These are phyloP conservation scores for Mikania micrantha DNA, from an alignment of 129 eudicot species.

Conservation along the genomic window DNA sequence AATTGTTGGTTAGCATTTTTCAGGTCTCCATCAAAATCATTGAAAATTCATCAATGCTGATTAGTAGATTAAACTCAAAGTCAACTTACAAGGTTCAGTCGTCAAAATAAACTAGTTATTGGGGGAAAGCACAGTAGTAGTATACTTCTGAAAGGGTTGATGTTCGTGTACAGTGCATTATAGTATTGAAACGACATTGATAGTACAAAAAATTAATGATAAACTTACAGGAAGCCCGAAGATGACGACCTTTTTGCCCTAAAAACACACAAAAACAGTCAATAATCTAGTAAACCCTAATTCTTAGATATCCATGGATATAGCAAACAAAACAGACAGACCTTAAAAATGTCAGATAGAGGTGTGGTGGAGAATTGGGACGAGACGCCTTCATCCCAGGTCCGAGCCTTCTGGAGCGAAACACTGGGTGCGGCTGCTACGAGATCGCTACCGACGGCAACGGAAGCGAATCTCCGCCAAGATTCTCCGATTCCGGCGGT, in stretches of 20 bases:
- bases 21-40: background rate
- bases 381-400: slow-evolving; percentile 93
- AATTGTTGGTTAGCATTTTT: background rate
- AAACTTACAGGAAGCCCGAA: slow-evolving; percentile 96
- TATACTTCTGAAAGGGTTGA: no score
- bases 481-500: slow-evolving; percentile 24
- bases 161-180: no score
- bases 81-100: background rate
- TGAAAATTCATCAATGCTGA: no score
- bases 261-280: slow-evolving; percentile 18
- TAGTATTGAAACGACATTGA: background rate
- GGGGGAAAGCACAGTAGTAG: background rate
- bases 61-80: background rate
- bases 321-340: background rate
- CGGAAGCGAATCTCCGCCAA: slow-evolving; percentile 58
- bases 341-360: slow-evolving; percentile 79
- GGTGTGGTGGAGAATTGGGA: slow-evolving; percentile 83
- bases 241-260: slow-evolving; percentile 91
- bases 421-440: slow-evolving; percentile 75
- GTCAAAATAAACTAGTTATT: background rate
- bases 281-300: slow-evolving; percentile 9
- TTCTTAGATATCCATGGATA: background rate
- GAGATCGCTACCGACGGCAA: slow-evolving; percentile 73
- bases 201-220: background rate
- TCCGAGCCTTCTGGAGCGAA: slow-evolving; percentile 87